Percentiles rank a stretch among this genome's conserved stretches.
phyloP scores from a whole-genome alignment of 169 alveolate species.

The Theileria luwenshuni region DNA sequence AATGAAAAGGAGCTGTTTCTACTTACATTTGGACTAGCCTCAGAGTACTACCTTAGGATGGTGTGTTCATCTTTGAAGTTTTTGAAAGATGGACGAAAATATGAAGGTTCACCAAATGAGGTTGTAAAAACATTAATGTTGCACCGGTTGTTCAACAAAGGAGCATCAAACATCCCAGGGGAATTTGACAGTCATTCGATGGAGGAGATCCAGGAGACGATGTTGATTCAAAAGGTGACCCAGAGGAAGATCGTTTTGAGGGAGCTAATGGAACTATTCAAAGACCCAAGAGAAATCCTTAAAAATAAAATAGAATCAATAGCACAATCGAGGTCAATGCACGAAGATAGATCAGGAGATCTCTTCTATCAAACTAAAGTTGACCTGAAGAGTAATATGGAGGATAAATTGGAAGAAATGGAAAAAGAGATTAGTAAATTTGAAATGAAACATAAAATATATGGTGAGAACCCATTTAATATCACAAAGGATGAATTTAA shows the following conservation, averaged over 20 bases:
- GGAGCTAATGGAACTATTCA: constrained; percentile 28
- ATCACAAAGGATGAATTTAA: background rate
- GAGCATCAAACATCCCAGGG: constrained; percentile 41
- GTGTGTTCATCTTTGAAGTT: constrained; percentile 2
- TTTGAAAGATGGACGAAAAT: background rate
- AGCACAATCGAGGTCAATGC: constrained; percentile 40
- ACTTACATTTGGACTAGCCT: constrained; percentile 26
- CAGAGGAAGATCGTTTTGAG: constrained; percentile 36
- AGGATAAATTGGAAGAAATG: constrained; percentile 27
- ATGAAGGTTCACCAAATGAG: background rate
- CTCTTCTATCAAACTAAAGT: constrained; percentile 14
- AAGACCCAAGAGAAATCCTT: constrained; percentile 36
- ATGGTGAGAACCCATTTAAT: background rate
- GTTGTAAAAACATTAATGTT: constrained; percentile 33
- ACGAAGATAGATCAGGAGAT: constrained; percentile 27
- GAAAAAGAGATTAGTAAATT: constrained; percentile 29
- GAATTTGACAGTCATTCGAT: constrained; percentile 18
- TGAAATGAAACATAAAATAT: constrained; percentile 4
- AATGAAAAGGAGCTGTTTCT: constrained; percentile 49
- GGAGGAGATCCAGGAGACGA: constrained; percentile 59
- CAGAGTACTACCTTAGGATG: constrained; percentile 32
- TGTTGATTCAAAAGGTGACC: constrained; percentile 12
- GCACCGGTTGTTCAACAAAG: constrained; percentile 43
- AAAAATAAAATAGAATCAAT: constrained; percentile 45
- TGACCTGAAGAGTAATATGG: constrained; percentile 34